Evolutionary conservation across 768 basidiomycete genomes (phyloP), one percentile per base, ranked within the genome.

Genomic region (Lactifluus piperatus): DNA sequence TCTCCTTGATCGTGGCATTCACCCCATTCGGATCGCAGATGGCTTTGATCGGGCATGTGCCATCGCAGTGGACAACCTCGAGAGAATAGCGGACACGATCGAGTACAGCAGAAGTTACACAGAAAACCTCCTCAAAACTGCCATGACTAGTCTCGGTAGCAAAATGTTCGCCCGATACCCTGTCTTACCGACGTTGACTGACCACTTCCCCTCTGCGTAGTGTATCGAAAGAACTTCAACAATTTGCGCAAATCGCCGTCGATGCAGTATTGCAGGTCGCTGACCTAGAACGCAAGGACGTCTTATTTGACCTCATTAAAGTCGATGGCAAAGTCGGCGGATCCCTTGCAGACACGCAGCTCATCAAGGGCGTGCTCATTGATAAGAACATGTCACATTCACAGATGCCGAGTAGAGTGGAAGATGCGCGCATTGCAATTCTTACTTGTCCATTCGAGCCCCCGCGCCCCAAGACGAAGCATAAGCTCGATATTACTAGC

Each of bases 321-420:
- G 95, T 98, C 14, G 92, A 97, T 65, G 95, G 95, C 69, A 98
- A 98, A 76, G 95, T 98, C 64, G 97, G 97, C 47, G 97, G 97
- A 39, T 91, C 94, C 10, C 81, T 99, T 39, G 92, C 91, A 9
- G 97, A 99, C 74, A 98, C 92, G 7, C 84, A 82, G 44, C 81
- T 99, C 66, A 95, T 99, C 77, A 88, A 88, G 67, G 97, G 97
- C 66, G 97, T 99, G 44, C 90, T 99, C 67, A 83, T 99, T 71
- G 97, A 99, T 84, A 99, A 99, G 75, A 95, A 99, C 75, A 95
- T 99, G 89, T 97, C 94, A 13, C 97, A 99, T 69, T 89, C 95
- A 4, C 93, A 97, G 73, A 99, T 99, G 97, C 95, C 95, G 9
- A 84, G 81, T 58, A 78, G 76, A 36, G 86, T 99, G 66, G 81